Base-by-base conservation (phyloP, 352 stramenopile genomes). In the Phytophthora melonis region DNA sequence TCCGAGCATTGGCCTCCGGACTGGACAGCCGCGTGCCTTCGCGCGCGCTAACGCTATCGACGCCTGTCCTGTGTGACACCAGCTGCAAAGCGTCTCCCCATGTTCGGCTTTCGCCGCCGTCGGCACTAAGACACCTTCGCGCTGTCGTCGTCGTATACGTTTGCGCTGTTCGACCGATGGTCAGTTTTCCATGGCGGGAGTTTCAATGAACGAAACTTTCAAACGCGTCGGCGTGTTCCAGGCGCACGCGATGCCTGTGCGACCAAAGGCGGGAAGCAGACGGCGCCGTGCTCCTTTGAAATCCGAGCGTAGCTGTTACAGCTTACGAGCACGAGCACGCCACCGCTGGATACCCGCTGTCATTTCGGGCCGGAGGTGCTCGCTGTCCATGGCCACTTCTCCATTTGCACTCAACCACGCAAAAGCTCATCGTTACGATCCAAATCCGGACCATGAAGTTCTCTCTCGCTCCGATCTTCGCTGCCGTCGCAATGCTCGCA, bases 381-480 rank as follows among this genome's bases (percentile, higher is more conserved):
- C 34, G 34, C 32, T 19, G 30, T 36, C 30, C 36, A 58, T 58
- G 43, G 8, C 62, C 64, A 75, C 55, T 80, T 66, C 60, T 57
- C 58, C 34, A 80, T 18, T 78, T 72, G 60, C 69, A 13, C 62
- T 65, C 55, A 63, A 52, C 39, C 41, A 21, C 39, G 52, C 55
- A 70, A 49, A 54, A 30, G 27, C 27, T 30, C 27, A 30, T 3
- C 30, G 8, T 11, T 11, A 9, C 30, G 30, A 36, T 36, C 10
- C 27, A 23, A 11, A 50, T 27, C 53, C 65, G 32, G 18, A 52
- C n/a, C 25, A 87, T 88, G 76, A 89, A 88, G 68, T 71, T 70
- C 25, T 74, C 27, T 4, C 27, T 77, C 34, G 39, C 71, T 5
- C 76, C 63, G 25, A 30, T 75, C 53, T 64, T 73, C 53, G 18